phyloP scores from a whole-genome alignment of 805 yeast species.

The Nakazawaea anatomiae region DNA sequence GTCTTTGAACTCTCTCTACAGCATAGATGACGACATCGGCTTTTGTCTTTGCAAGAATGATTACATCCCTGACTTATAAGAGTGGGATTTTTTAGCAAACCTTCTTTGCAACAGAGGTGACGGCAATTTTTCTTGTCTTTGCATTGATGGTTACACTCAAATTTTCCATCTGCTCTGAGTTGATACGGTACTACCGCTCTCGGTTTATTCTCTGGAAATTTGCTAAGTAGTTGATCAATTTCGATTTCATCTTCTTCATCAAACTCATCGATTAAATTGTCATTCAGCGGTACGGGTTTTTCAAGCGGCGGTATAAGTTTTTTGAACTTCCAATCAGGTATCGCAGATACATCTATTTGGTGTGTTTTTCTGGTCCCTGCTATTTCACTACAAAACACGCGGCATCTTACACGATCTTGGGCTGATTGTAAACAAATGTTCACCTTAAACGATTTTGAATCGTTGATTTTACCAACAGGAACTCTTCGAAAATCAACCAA shows the following conservation, averaged over 20 bases:
- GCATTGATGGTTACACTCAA: slow-evolving; percentile 37
- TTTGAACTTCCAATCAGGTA: slow-evolving; percentile 2
- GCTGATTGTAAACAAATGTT: slow-evolving; percentile 14
- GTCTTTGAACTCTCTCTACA: slow-evolving; percentile 9
- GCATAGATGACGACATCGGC: slow-evolving; percentile 31
- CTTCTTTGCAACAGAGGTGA: slow-evolving; percentile 43
- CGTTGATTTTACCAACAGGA: slow-evolving; percentile 18
- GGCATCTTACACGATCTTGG: slow-evolving; percentile 21
- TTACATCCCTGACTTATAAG: slow-evolving; percentile 11
- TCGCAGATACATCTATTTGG: neutral
- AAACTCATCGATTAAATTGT: slow-evolving; percentile 23
- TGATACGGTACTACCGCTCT: slow-evolving; percentile 9
- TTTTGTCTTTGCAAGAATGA: slow-evolving; percentile 34
- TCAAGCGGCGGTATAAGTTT: neutral
- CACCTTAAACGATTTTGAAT: slow-evolving; percentile 22
- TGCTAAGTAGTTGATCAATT: slow-evolving; percentile 6
- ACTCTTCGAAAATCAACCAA: slow-evolving; percentile 41
- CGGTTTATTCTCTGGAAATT: slow-evolving; percentile 4
- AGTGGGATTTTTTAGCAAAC: slow-evolving; percentile 14
- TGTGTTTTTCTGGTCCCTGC: slow-evolving; percentile 20
- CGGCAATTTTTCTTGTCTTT: slow-evolving; percentile 32
- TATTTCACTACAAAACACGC: slow-evolving; percentile 32
- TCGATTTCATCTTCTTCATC: slow-evolving; percentile 17
- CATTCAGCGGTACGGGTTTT: slow-evolving; percentile 16
- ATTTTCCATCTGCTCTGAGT: slow-evolving; percentile 23